Percentiles rank a stretch among this genome's conserved stretches.
These are phyloP conservation scores for Scedosporium minutisporum DNA, from an alignment of 2,329 filamentous ascomycete genomes.

Conservation along the genomic window DNA sequence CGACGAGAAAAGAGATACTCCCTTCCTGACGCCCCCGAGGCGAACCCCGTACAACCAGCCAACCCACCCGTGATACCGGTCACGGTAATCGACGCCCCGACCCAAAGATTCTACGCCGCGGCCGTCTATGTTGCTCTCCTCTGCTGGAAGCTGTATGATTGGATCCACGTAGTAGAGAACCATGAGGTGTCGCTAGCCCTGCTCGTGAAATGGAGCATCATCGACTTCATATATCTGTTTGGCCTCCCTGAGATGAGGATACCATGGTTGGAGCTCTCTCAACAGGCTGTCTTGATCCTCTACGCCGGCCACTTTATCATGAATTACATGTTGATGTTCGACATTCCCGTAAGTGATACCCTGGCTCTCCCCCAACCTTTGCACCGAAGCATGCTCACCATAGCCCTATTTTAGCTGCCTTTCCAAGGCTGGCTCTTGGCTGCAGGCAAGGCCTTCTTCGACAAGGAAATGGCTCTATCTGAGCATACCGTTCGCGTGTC, in stretches of 20 bases:
- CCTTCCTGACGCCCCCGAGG: slow-evolving; percentile 38
- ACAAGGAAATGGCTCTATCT: slow-evolving; percentile 87
- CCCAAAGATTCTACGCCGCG: slow-evolving; percentile 79
- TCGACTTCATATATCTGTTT: slow-evolving; percentile 82
- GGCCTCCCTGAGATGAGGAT: slow-evolving; percentile 79
- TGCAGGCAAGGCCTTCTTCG: slow-evolving; percentile 73
- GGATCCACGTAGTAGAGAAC: slow-evolving; percentile 65
- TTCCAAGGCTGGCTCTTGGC: slow-evolving; percentile 63
- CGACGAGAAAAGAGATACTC: slow-evolving; percentile 12
- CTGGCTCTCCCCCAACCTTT: neutral
- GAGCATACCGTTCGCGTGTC: slow-evolving; percentile 85
- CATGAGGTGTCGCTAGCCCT: slow-evolving; percentile 81
- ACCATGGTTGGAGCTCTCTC: slow-evolving; percentile 91
- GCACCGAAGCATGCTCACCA: neutral
- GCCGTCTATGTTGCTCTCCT: slow-evolving; percentile 68
- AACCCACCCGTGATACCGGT: slow-evolving; percentile 65
- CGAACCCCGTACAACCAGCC: slow-evolving; percentile 16
- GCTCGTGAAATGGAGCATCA: slow-evolving; percentile 85
- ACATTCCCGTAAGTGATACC: slow-evolving; percentile 55
- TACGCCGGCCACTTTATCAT: slow-evolving; percentile 63
- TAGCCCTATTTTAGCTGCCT: slow-evolving; percentile 45
- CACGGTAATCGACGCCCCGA: slow-evolving; percentile 75
- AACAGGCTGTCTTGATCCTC: slow-evolving; percentile 58
- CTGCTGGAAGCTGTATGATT: slow-evolving; percentile 83
- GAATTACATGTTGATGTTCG: slow-evolving; percentile 88